Percentiles rank a stretch among this genome's conserved stretches.
These are phyloP conservation scores for Rhipidocladum racemiflorum DNA, from an alignment of 176 grass and related monocot genomes.

Conservation along the genomic window DNA sequence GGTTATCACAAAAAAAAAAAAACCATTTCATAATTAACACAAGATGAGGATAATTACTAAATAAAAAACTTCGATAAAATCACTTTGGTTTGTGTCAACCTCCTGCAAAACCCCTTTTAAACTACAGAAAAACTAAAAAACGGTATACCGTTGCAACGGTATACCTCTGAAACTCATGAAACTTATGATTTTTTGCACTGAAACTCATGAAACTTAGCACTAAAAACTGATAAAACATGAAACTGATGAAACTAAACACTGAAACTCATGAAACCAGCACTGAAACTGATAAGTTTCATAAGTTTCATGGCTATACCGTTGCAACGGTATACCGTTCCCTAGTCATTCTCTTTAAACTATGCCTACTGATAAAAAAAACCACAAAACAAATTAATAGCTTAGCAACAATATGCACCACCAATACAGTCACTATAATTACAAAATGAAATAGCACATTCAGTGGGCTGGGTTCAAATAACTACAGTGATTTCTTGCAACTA, in stretches of 20 bases:
- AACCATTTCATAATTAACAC: neutral
- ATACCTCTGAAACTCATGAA: no score
- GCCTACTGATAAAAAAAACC: neutral
- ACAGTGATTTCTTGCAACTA: neutral
- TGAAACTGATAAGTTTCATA: no score
- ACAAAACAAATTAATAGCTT: neutral
- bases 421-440: neutral
- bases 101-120: conserved; percentile 1
- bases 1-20: neutral
- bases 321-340: no score
- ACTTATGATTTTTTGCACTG: no score
- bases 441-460: neutral
- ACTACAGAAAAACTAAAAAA: no score
- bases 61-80: neutral
- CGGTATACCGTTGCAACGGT: no score
- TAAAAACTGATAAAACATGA: no score
- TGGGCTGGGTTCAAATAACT: conserved; percentile 1
- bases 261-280: no score
- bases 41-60: neutral
- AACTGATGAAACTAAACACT: no score
- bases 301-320: no score
- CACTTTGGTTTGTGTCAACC: neutral
- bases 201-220: no score
- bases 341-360: neutral
- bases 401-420: neutral